A percentile compares a stretch with the other conserved stretches of the same genome.
Evolutionary conservation across 2,329 filamentous ascomycete genomes (phyloP).

Genomic region (Fusarium temperatum): DNA sequence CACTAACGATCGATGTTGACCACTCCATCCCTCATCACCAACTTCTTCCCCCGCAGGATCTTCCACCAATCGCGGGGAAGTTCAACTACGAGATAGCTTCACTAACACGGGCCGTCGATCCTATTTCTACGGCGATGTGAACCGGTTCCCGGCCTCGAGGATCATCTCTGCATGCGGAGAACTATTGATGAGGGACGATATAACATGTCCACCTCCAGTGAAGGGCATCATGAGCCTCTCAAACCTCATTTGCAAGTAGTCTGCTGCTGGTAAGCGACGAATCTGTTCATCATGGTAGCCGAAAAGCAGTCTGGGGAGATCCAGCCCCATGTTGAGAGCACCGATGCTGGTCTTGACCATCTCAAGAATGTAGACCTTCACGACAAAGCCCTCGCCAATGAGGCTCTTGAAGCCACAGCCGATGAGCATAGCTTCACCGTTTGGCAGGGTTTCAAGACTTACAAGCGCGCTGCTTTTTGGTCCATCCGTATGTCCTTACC

Average conservation of each 20-base stretch:
- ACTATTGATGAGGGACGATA: slow-evolving; percentile 1
- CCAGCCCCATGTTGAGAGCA: slow-evolving; percentile 44
- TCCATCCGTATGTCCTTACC: slow-evolving; percentile 44
- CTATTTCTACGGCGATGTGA: slow-evolving; percentile 25
- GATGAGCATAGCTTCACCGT: slow-evolving; percentile 50
- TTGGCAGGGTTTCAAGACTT: slow-evolving; percentile 50
- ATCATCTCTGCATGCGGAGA: slow-evolving; percentile 16
- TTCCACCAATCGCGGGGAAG: slow-evolving; percentile 38
- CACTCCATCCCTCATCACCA: slow-evolving; percentile 8
- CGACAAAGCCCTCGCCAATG: slow-evolving; percentile 51
- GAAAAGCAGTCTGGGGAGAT: slow-evolving; percentile 32
- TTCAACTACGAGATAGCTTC: background rate
- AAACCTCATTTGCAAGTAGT: background rate
- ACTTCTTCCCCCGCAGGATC: slow-evolving; percentile 24
- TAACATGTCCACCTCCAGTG: slow-evolving; percentile 5
- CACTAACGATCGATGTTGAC: slow-evolving; percentile 25
- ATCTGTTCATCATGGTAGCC: slow-evolving; percentile 29
- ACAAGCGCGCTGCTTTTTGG: slow-evolving; percentile 53
- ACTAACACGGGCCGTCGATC: slow-evolving; percentile 38
- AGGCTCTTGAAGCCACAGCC: slow-evolving; percentile 49
- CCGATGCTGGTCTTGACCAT: slow-evolving; percentile 43
- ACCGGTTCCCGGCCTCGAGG: background rate
- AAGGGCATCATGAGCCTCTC: background rate
- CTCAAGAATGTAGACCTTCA: slow-evolving; percentile 47
- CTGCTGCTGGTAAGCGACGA: slow-evolving; percentile 2